Percentiles rank a stretch among this genome's conserved stretches.
Evolutionary conservation across 1,139 yeast genomes (phyloP).

Genomic region (Yamadazyma membranifaciens): DNA sequence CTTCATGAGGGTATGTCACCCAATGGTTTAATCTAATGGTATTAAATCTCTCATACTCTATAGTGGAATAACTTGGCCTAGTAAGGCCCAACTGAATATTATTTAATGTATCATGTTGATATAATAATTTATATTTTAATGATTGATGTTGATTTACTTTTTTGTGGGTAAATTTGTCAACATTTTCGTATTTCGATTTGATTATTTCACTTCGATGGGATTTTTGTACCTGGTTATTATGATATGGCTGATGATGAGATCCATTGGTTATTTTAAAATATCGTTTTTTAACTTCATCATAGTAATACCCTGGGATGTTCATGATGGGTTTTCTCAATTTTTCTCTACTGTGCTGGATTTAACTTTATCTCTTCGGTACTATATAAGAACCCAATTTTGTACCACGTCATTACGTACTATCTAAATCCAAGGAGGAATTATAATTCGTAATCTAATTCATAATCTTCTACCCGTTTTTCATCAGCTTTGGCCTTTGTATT

Average conservation of each 20-base stretch:
- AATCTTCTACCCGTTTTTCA: constrained; percentile 24
- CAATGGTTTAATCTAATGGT: constrained; percentile 6
- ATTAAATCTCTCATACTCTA: constrained; percentile 14
- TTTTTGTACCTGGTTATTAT: constrained; percentile 33
- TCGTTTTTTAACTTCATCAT: constrained; percentile 37
- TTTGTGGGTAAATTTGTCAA: not conserved
- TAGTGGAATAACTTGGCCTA: constrained; percentile 7
- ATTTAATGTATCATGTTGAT: constrained; percentile 7
- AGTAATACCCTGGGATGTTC: constrained; percentile 49
- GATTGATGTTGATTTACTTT: constrained; percentile 8
- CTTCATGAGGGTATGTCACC: constrained; percentile 12
- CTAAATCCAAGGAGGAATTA: not conserved
- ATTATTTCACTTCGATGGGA: constrained; percentile 23
- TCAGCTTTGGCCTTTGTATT: constrained; percentile 45
- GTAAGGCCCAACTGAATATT: constrained; percentile 14
- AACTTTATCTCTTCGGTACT: no score
- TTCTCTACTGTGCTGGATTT: no score
- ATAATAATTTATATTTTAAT: constrained; percentile 12
- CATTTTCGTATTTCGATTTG: constrained; percentile 4
- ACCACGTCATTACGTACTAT: no score
- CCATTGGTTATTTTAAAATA: constrained; percentile 49
- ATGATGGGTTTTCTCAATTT: constrained; percentile 4
- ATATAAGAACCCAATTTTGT: no score
- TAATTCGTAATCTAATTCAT: constrained; percentile 26
- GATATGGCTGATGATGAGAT: constrained; percentile 13